Percentiles rank a stretch among this genome's conserved stretches.
These are phyloP conservation scores for Paulownia fortunei DNA, from an alignment of 257 asterid genomes.

Conservation along the genomic window DNA sequence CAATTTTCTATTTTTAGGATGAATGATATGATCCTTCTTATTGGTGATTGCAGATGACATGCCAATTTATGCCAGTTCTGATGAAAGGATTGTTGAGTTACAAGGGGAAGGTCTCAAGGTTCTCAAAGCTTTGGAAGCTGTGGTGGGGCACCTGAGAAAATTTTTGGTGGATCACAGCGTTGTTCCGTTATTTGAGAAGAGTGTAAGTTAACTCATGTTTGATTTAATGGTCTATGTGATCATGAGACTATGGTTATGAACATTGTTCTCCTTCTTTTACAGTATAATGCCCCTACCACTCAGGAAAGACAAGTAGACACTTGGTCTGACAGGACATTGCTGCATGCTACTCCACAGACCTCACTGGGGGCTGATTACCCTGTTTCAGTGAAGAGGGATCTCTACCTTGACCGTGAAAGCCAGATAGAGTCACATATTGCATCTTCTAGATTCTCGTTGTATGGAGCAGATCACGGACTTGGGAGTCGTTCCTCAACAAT, in stretches of 20 bases:
- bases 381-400: slow-evolving; percentile 58
- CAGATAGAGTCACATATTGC: slow-evolving; percentile 47
- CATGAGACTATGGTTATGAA: neutral
- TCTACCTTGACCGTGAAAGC: slow-evolving; percentile 56
- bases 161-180: slow-evolving; percentile 78
- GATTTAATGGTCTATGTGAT: neutral
- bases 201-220: slow-evolving; percentile 46
- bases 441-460: slow-evolving; percentile 52
- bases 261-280: slow-evolving; percentile 25
- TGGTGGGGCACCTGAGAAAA: slow-evolving; percentile 70
- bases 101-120: slow-evolving; percentile 79
- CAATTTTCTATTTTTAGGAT: neutral
- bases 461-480: slow-evolving; percentile 63
- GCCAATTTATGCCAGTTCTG: slow-evolving; percentile 67
- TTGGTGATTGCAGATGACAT: slow-evolving; percentile 55
- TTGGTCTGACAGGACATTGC: slow-evolving; percentile 61
- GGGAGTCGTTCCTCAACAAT: slow-evolving; percentile 54
- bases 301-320: slow-evolving; percentile 61
- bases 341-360: slow-evolving; percentile 44
- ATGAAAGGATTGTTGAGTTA: slow-evolving; percentile 77
- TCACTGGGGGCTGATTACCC: slow-evolving; percentile 52
- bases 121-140: slow-evolving; percentile 71
- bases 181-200: slow-evolving; percentile 78
- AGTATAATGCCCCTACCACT: slow-evolving; percentile 56
- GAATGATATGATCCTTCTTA: neutral